Evolutionary conservation across 176 grass and related monocot genomes (phyloP), one percentile per base, ranked within the genome.

Genomic region (Thinopyrum elongatum): DNA sequence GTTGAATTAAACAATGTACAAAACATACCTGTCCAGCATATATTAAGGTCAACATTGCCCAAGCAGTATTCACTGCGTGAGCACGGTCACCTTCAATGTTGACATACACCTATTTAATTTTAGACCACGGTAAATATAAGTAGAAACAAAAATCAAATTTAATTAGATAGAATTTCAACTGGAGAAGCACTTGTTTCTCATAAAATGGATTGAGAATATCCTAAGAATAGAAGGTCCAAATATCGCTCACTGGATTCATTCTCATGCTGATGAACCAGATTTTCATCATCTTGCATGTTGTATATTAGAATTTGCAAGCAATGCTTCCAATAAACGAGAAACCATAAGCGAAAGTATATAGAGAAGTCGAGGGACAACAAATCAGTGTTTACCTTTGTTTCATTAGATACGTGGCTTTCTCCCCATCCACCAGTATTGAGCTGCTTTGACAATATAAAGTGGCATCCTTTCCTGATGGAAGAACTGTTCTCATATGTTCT

Each of bases 11-110:
- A 59, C 36, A 70, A 34, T 35, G 13, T 57, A 81, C 13, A 86
- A 12, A 55, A 42, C 49, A 44, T 70, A 87, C 90, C 83, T 92
- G 93, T 51, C 88, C 88, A 47, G 82, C 78, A 84, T 74, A 80
- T 86, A 92, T 90, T 66, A 92, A 88, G 49, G 93, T 63, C 31
- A 92, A 30, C 90, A 95, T 89, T 29, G 83, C 90, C 93, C 93
- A 92, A 59, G 82, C 69, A 27, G 88, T 95, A 66, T 92, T 95
- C 71, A 92, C 90, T 39, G 82, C 86, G 82, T 95, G 90, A 63
- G 83, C 51, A 69, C 49, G 74, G 19, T 76, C 88, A 51, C 90
- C 93, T 82, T 95, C 46, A 17, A 95, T 28, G 77, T 91, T 93
- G 34, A 85, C 77, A 78, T 95, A 95, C 33, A 88, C 75, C 89